Conservation (phyloP, 306 rosid genomes). For the cucumber (Cucumis sativus) region DNA sequence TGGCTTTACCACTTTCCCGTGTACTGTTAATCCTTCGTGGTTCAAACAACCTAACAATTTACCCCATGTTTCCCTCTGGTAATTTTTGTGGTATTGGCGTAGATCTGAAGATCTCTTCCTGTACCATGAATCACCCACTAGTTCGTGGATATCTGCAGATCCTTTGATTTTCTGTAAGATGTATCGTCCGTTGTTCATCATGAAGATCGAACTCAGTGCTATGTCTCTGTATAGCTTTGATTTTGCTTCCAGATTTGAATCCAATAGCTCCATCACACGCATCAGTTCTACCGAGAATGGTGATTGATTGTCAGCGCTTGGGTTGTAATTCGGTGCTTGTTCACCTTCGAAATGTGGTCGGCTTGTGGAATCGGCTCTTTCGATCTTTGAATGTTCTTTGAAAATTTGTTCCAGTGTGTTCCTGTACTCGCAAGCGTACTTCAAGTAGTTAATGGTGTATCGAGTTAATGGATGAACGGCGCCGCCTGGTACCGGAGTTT, state of each 20-base stretch:
- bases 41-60: slow-evolving; percentile 43
- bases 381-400: slow-evolving; percentile 32
- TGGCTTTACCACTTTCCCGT: slow-evolving; percentile 40
- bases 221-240: slow-evolving; percentile 42
- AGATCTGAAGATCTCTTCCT: slow-evolving; percentile 46
- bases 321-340: neutral
- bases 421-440: slow-evolving; percentile 70
- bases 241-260: slow-evolving; percentile 48
- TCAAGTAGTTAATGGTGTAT: slow-evolving; percentile 63
- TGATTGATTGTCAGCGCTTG: neutral
- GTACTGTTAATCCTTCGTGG: slow-evolving; percentile 38
- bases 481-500: slow-evolving; percentile 57
- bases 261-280: slow-evolving; percentile 48
- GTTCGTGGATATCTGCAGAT: slow-evolving; percentile 36
- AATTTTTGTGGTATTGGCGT: slow-evolving; percentile 49
- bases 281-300: slow-evolving; percentile 31
- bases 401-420: slow-evolving; percentile 53
- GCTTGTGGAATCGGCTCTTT: slow-evolving; percentile 32
- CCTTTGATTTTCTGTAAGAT: slow-evolving; percentile 68
- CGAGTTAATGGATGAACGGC: slow-evolving; percentile 80
- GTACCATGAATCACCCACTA: slow-evolving; percentile 62
- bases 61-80: slow-evolving; percentile 68
- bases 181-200: slow-evolving; percentile 87
- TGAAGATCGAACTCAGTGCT: slow-evolving; percentile 37
- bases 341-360: slow-evolving; percentile 11